phyloP scores from a whole-genome alignment of 192 early-diverging fungal genomes.

The Helicostylum pulchrum region DNA sequence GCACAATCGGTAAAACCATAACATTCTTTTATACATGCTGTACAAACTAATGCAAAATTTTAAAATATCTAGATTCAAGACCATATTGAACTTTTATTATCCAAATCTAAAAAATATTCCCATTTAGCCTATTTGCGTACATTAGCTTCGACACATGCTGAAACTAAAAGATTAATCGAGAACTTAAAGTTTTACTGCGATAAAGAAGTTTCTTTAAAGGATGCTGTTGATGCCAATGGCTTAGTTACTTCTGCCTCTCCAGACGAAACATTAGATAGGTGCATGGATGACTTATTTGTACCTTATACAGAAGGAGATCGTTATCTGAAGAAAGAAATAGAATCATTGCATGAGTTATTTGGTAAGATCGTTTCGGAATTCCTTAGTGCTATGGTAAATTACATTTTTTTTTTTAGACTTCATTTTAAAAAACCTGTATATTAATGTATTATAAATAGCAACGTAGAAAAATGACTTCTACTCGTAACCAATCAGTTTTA shows the following conservation, averaged over 20 bases:
- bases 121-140: slow-evolving; percentile 79
- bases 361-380: slow-evolving; percentile 48
- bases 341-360: slow-evolving; percentile 68
- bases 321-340: slow-evolving; percentile 78
- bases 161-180: slow-evolving; percentile 67
- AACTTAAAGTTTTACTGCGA: slow-evolving; percentile 81
- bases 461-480: slow-evolving; percentile 33
- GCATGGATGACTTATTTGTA: slow-evolving; percentile 93
- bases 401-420: neutral
- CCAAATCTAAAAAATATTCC: slow-evolving; percentile 65
- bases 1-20: slow-evolving; percentile 76
- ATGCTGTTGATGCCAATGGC: slow-evolving; percentile 38
- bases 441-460: no score
- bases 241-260: slow-evolving; percentile 51
- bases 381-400: slow-evolving; percentile 40
- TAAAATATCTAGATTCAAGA: slow-evolving; percentile 69
- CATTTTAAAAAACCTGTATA: no score
- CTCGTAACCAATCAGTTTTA: slow-evolving; percentile 30
- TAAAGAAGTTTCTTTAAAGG: slow-evolving; percentile 36
- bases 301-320: slow-evolving; percentile 88
- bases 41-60: neutral
- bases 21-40: neutral
- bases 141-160: slow-evolving; percentile 67
- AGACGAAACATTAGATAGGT: slow-evolving; percentile 77
- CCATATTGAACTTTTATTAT: slow-evolving; percentile 79